phyloP scores from a whole-genome alignment of 495 filamentous ascomycete species.

The Copromyces sp. region DNA sequence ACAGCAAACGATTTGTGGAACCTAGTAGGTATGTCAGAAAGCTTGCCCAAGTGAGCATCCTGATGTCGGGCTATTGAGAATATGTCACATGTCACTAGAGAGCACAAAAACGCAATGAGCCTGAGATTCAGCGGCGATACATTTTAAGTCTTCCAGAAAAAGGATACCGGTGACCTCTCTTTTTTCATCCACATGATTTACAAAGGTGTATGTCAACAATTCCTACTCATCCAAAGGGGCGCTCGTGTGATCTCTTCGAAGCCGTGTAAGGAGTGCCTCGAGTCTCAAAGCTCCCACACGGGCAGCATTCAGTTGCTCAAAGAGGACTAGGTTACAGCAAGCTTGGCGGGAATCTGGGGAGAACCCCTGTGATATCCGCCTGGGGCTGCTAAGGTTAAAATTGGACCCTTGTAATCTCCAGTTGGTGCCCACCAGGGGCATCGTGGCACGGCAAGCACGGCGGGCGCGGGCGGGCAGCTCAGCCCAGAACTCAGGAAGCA shows the following conservation, averaged over 20 bases:
- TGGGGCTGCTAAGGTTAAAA: neutral
- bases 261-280: neutral
- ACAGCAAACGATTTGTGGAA: neutral
- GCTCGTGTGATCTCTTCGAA: neutral
- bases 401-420: neutral
- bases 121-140: neutral
- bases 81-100: neutral
- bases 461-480: neutral
- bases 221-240: neutral
- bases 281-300: neutral
- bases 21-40: neutral
- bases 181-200: neutral
- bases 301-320: neutral
- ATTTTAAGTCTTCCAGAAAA: neutral
- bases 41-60: neutral
- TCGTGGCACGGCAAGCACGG: neutral
- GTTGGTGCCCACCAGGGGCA: neutral
- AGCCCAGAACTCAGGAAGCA: neutral
- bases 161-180: neutral
- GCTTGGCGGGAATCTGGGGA: neutral
- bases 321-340: neutral
- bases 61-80: neutral
- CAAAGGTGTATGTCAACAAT: neutral
- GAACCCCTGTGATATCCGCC: neutral
- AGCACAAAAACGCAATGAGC: neutral